Evolutionary conservation across 2,329 filamentous ascomycete genomes (phyloP).

Genomic region (Verticillium zaregamsianum): DNA sequence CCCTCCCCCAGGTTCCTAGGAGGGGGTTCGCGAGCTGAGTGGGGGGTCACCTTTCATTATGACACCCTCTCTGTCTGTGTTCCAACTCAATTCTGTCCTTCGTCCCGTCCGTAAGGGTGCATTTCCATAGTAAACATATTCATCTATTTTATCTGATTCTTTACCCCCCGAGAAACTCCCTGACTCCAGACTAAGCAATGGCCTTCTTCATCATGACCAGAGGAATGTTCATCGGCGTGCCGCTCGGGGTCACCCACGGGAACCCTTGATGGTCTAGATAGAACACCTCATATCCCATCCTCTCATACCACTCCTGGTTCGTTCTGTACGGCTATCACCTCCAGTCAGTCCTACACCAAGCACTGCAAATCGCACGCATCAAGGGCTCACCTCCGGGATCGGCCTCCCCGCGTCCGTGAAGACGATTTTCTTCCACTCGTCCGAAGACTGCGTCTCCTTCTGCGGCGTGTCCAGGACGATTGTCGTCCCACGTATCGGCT

Average conservation of each 20-base stretch:
- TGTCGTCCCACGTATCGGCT: slow-evolving; percentile 26
- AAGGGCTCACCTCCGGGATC: slow-evolving; percentile 19
- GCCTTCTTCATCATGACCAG: slow-evolving; percentile 20
- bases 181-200: slow-evolving; percentile 2
- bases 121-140: too few relatives aligned
- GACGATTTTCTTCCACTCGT: slow-evolving; percentile 13
- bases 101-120: too few relatives aligned
- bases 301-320: slow-evolving; percentile 25
- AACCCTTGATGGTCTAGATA: slow-evolving; percentile 12
- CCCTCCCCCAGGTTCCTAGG: background rate
- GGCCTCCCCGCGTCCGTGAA: slow-evolving; percentile 21
- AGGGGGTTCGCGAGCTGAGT: background rate
- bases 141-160: too few relatives aligned
- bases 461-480: slow-evolving; percentile 31
- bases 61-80: too few relatives aligned
- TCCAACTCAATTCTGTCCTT: too few relatives aligned
- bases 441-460: slow-evolving; percentile 19
- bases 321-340: slow-evolving; percentile 5
- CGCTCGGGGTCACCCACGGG: slow-evolving; percentile 11
- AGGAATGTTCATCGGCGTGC: slow-evolving; percentile 9
- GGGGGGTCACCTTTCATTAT: too few relatives aligned
- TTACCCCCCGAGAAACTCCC: too few relatives aligned
- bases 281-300: slow-evolving; percentile 21
- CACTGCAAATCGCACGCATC: background rate
- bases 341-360: background rate